Conservation (phyloP, 345 rosid genomes). For the Psidium guajava region DNA sequence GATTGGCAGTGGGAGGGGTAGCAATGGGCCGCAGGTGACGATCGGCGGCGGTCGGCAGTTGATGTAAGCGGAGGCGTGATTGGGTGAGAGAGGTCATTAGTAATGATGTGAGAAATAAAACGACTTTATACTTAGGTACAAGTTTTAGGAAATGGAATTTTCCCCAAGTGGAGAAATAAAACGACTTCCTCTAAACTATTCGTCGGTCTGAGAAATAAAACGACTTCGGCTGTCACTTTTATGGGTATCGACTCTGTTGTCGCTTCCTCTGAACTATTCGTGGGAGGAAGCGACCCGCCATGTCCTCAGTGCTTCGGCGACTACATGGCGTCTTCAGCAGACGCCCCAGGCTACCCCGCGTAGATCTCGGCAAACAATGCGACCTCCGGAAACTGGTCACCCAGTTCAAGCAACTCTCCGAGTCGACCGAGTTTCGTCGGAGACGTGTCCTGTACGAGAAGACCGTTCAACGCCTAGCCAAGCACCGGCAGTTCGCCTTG, state of each 20-base stretch:
- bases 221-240: not conserved
- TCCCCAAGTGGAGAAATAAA: too few species aligned
- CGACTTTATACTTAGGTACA: too few species aligned
- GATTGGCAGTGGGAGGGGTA: too few species aligned
- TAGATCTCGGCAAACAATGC: not conserved
- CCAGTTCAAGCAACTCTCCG: not conserved
- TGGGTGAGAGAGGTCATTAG: too few species aligned
- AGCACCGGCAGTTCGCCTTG: constrained; percentile 2
- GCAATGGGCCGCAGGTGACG: too few species aligned
- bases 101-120: too few species aligned
- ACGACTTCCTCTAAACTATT: too few species aligned
- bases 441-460: not conserved
- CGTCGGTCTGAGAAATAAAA: not conserved
- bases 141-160: too few species aligned
- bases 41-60: too few species aligned
- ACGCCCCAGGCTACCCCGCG: not conserved
- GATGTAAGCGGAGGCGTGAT: too few species aligned
- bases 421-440: not conserved
- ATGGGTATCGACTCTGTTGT: not conserved
- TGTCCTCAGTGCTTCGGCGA: not conserved
- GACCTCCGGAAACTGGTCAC: not conserved
- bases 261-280: not conserved
- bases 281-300: not conserved
- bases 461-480: constrained; percentile 11
- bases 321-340: constrained; percentile 1